Base-by-base conservation (phyloP, 352 stramenopile genomes). In the Globisporangium polare region DNA sequence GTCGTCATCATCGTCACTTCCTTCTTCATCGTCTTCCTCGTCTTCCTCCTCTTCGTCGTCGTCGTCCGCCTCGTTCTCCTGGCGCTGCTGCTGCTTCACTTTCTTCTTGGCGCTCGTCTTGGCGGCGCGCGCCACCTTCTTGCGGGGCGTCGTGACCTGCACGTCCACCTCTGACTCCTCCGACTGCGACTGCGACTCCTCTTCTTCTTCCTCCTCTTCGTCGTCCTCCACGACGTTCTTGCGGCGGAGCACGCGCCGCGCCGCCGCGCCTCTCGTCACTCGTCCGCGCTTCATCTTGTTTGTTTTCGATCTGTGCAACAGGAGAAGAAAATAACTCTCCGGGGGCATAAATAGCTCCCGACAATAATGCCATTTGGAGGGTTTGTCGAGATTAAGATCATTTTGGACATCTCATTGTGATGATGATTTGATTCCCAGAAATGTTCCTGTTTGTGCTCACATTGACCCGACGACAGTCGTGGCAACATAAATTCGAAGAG, bases 201-300 rank as follows among this genome's bases (percentile, higher is more conserved):
- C 53, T 33, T 63, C 62, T 13, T 71, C 70, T 7, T 71, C 67
- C 12, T 71, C 65, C 22, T 67, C 60, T 4, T 58, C 52, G 27
- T 67, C 56, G 13, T 69, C 60, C 26, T 83, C 67, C 37, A 93
- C 82, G 33, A 93, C 62, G 60, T 91, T 93, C 60, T 89, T 90
- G 27, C 84, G 80, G 7, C 84, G 78, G 62, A 90, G 63, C 58
- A 69, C 72, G 51, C 80, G 83, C 47, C 75, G 81, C 66, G 74
- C 66, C 59, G 73, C 66, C 61, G 75, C 41, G 20, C 69, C 68
- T 63, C 74, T 59, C 43, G 74, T 67, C 51, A 76, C 65, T 9
- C 83, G 72, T 59, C 75, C 75, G 27, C 83, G 80, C 77, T 88
- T 90, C 77, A 86, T 85, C 9, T 22, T 71, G n/a, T 3, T 37